A percentile compares a stretch with the other conserved stretches of the same genome.
These are phyloP conservation scores for Hanseniaspora jakobsenii DNA, from an alignment of 805 yeast species.

Conservation along the genomic window DNA sequence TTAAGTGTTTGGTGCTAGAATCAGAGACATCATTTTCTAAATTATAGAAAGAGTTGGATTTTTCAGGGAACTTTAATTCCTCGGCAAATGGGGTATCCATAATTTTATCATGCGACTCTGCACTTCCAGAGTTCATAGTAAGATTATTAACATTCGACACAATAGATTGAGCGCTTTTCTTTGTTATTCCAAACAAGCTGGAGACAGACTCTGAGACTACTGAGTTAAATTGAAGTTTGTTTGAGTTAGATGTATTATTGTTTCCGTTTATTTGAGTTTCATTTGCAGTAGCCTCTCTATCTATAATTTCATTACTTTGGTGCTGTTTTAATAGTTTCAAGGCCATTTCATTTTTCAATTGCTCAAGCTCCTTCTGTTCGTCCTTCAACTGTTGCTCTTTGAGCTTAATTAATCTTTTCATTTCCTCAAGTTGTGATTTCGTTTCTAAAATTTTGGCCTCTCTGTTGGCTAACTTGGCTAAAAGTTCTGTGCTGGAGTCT, in stretches of 20 bases:
- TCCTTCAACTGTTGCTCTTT: conserved; percentile 42
- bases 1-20: too few relatives aligned
- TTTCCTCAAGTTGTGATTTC: conserved; percentile 40
- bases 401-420: conserved; percentile 35
- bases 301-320: not conserved
- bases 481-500: conserved; percentile 10
- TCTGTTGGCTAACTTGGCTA: conserved; percentile 41
- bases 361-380: conserved; percentile 27
- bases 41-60: too few relatives aligned
- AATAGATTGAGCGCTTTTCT: conserved; percentile 1
- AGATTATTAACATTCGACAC: conserved; percentile 1
- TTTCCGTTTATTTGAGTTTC: not conserved
- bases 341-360: conserved; percentile 28
- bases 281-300: too few relatives aligned
- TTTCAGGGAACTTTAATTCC: conserved; percentile 6
- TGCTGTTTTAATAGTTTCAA: conserved; percentile 20
- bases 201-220: not conserved
- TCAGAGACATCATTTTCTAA: too few relatives aligned
- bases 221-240: not conserved
- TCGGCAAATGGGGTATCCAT: conserved; percentile 9
- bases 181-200: not conserved
- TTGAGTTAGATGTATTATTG: not conserved
- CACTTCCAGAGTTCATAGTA: not conserved
- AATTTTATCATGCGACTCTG: not conserved
- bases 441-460: conserved; percentile 58